Base-by-base conservation (phyloP, 176 grass and related monocot genomes). In the Bothriochloa decipiens region DNA sequence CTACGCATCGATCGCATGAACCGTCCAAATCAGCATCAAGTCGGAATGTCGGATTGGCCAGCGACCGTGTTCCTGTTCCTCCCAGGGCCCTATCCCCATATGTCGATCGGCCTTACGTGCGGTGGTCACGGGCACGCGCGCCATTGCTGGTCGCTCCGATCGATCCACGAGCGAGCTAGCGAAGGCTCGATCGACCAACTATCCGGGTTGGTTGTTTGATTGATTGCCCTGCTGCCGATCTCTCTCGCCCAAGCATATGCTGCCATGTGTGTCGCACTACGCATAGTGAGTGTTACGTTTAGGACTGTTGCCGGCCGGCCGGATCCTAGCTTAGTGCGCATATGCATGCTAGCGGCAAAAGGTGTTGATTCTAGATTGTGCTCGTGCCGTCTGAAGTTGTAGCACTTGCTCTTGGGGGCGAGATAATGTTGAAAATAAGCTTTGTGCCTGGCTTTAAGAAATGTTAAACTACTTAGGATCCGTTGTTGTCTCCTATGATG, bases 191-290 rank as follows among this genome's bases (percentile, higher is more conserved):
- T 6, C 36, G 62, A 41, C 3, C 13, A 41, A n/a, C n/a, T n/a
- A 27, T 42, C 75, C n/a, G 15, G 39, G 7, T 5, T 9, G 23
- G 1, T 13, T 46, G 43, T 6, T n/a, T n/a, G n/a, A n/a, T 28
- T 29, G 62, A 11, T 13, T n/a, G 20, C 20, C 18, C 7, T 22
- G 20, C 20, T 7, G 55, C 0, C 12, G 1, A n/a, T n/a, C n/a
- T n/a, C n/a, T 8, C 16, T 11, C 1, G 23, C 43, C 16, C 16
- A 3, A 12, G 43, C 43, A 41, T 42, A 15, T 13, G 2, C 1
- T 27, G 77, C 41, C 77, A n/a, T 43, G 77, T 50, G 63, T 32
- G 11, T 4, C 63, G 77, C 77, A 80, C 62, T 52, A 10, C 20
- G 1, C 55, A 12, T 0, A 10, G 78, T 35, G 77, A 35, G 42